Evolutionary conservation across 108 stramenopile genomes (phyloP).

Genomic region (Skeletonema costatum): DNA sequence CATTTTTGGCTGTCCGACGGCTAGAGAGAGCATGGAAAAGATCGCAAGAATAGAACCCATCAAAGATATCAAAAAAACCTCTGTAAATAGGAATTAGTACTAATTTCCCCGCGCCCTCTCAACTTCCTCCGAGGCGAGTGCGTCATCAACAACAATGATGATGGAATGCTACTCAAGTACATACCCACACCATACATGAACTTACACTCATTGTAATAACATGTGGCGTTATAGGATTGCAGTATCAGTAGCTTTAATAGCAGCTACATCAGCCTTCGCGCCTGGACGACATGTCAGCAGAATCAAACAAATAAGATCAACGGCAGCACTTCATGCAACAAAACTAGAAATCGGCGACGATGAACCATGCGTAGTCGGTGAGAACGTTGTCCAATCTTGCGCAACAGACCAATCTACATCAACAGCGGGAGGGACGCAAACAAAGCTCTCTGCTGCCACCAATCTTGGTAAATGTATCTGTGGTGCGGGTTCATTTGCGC

Average conservation of each 20-base stretch:
- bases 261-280: background rate
- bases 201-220: background rate
- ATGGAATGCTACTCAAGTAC: too few relatives aligned
- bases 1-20: too few relatives aligned
- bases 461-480: constrained; percentile 60
- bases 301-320: background rate
- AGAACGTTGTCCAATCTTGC: constrained; percentile 26
- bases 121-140: too few relatives aligned
- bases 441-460: constrained; percentile 40
- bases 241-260: background rate
- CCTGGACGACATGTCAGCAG: background rate
- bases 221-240: background rate
- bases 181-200: too few relatives aligned
- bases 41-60: too few relatives aligned
- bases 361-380: constrained; percentile 33
- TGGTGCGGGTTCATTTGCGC: constrained; percentile 54
- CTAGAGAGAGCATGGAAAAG: too few relatives aligned
- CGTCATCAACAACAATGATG: too few relatives aligned
- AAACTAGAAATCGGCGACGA: background rate
- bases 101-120: too few relatives aligned
- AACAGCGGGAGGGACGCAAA: constrained; percentile 34
- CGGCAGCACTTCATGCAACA: background rate
- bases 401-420: background rate
- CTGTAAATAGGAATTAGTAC: too few relatives aligned
- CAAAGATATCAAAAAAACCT: too few relatives aligned